Evolutionary conservation across 495 filamentous ascomycete species (phyloP), one percentile per base, ranked within the genome.

Genomic region (Margaritispora aquatica): DNA sequence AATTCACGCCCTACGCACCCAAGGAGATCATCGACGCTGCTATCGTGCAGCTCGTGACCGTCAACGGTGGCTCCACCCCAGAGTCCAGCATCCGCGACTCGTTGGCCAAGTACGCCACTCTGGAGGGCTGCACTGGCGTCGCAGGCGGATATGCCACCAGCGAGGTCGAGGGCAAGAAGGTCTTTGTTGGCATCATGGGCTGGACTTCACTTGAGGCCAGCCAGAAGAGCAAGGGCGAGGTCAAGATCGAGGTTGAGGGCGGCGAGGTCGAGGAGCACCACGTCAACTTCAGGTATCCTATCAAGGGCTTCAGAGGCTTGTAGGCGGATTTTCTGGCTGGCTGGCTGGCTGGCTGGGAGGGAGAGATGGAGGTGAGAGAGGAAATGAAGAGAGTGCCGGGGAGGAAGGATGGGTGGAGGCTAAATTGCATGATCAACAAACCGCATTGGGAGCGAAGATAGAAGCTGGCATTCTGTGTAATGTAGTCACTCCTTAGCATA

Each of bases 301-400:
- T 62, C 55, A 62, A 62, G 60, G 60, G 60, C 17, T 62, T 62
- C 60, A 9, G 60, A 5, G 60, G 60, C 15, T 38, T 62, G 50
- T 62, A 62, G 2, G n/a, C 19, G 19, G 2, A 3, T 20, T 44
- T 5, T 19, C 23, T 19, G 4, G 22, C 23, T 11, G 2, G 36
- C n/a, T 24, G 10, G 54, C n/a, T 3, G 38, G 17, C 7, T 44
- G 38, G 38, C 3, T 44, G 38, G 29, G 29, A 34, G 29, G 29
- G 29, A 34, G 29, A 34, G n/a, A n/a, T 34, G 29, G 29, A 34
- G 5, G 29, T 34, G n/a, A 34, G 29, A 34, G 29, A 13, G 29
- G 29, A 13, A 34, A 34, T 5, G 13, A 5, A 13, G 29, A 34
- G 29, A 34, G 29, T 5, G 29, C 29, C 13, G 5, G 29, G 29